These are phyloP conservation scores for Filosporella fistucella DNA, from an alignment of 495 filamentous ascomycete species.

Conservation along the genomic window DNA sequence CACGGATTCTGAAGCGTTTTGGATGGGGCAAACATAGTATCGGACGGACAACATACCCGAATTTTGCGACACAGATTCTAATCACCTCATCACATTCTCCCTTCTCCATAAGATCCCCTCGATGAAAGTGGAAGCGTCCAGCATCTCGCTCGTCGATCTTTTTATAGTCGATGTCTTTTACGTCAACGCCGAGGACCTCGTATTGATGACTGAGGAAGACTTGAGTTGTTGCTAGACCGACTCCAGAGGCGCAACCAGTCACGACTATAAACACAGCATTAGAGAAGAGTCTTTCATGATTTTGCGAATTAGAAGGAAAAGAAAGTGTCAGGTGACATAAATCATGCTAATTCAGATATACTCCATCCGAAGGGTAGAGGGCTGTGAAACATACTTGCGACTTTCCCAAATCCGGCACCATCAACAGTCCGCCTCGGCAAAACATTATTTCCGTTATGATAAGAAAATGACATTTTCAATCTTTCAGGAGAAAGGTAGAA, in stretches of 20 bases:
- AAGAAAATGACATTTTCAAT: neutral
- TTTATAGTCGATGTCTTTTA: slow-evolving; percentile 25
- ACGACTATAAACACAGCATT: no score
- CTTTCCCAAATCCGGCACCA: slow-evolving; percentile 16
- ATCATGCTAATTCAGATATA: no score
- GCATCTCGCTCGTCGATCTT: slow-evolving; percentile 25
- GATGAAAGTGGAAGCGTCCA: slow-evolving; percentile 30
- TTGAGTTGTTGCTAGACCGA: slow-evolving; percentile 35
- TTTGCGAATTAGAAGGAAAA: no score
- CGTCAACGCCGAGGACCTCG: slow-evolving; percentile 35
- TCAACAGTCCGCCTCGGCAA: slow-evolving; percentile 9
- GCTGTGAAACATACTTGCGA: no score
- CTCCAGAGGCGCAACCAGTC: slow-evolving; percentile 37
- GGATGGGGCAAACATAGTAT: neutral
- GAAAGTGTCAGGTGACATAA: no score
- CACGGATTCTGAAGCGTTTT: no score
- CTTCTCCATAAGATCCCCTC: slow-evolving; percentile 23
- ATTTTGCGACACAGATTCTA: slow-evolving; percentile 23
- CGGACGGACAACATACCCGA: slow-evolving; percentile 25
- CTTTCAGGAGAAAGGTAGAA: neutral
- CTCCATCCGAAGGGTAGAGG: no score
- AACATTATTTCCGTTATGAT: neutral
- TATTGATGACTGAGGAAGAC: slow-evolving; percentile 34
- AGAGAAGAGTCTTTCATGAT: no score
- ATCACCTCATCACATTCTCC: slow-evolving; percentile 30